Evolutionary conservation across 2,329 filamentous ascomycete genomes (phyloP).

Genomic region (Aspergillus pseudotamarii): DNA sequence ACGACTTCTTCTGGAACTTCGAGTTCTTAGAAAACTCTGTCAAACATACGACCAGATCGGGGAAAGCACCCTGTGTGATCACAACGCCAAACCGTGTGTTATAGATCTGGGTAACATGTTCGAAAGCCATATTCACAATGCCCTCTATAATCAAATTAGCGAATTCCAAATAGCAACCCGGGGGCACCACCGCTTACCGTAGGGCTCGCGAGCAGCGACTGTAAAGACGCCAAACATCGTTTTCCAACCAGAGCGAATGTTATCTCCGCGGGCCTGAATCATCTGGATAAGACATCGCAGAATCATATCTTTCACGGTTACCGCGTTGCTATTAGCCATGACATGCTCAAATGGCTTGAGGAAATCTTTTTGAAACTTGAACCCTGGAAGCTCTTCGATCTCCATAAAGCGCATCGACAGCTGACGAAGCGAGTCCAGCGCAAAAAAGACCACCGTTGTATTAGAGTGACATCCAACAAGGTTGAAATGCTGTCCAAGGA

Average conservation of each 20-base stretch:
- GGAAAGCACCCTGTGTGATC: slow-evolving; percentile 94
- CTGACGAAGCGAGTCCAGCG: slow-evolving; percentile 90
- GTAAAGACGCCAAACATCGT: slow-evolving; percentile 99
- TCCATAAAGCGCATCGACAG: slow-evolving; percentile 99
- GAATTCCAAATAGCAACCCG: background rate
- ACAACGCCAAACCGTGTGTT: slow-evolving; percentile 94
- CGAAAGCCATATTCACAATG: slow-evolving; percentile 95
- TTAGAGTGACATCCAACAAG: slow-evolving; percentile 95
- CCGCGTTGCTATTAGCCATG: slow-evolving; percentile 86
- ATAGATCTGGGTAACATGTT: slow-evolving; percentile 95
- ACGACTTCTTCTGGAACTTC: slow-evolving; percentile 96
- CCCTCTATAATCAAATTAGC: slow-evolving; percentile 61
- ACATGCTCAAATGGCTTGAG: slow-evolving; percentile 98
- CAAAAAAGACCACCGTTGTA: slow-evolving; percentile 96
- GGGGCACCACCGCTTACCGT: slow-evolving; percentile 53
- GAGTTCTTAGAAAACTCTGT: slow-evolving; percentile 99
- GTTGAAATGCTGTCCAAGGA: slow-evolving; percentile 98
- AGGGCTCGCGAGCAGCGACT: slow-evolving; percentile 87
- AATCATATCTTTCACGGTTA: slow-evolving; percentile 96
- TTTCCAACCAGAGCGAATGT: slow-evolving; percentile 96
- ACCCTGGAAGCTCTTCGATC: slow-evolving; percentile 93
- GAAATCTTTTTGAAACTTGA: slow-evolving; percentile 99
- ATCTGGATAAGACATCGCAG: slow-evolving; percentile 96
- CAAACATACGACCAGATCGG: slow-evolving; percentile 91
- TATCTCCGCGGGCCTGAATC: slow-evolving; percentile 95